Evolutionary conservation across 176 grass and related monocot species (phyloP).

Genomic region (Ampelocalamus luodianensis): DNA sequence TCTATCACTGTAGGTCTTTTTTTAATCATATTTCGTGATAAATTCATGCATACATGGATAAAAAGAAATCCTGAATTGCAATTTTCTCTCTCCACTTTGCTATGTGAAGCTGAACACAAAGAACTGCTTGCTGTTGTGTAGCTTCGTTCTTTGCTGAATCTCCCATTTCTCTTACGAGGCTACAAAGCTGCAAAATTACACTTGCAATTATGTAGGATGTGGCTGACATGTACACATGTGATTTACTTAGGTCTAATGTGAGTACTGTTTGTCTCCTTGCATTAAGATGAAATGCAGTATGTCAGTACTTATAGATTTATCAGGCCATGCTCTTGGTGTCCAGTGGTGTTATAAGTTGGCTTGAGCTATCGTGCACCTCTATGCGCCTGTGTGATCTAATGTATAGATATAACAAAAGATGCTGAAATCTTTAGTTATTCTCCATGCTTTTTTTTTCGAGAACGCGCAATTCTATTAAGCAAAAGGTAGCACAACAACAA

Average conservation of each 20-base stretch:
- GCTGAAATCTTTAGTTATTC: conserved; percentile 22
- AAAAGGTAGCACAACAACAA: too few species aligned
- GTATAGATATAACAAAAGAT: background rate
- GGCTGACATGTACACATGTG: background rate
- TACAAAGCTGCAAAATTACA: conserved; percentile 3
- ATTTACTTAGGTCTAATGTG: background rate
- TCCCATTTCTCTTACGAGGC: background rate
- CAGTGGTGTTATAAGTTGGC: background rate
- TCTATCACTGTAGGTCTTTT: conserved; percentile 5
- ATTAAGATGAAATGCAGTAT: conserved; percentile 1
- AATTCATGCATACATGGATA: conserved; percentile 34
- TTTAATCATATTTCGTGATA: background rate
- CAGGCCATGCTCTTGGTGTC: background rate
- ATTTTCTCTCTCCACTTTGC: background rate
- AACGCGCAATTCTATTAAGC: too few species aligned
- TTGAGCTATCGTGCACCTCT: background rate
- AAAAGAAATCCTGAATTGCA: background rate
- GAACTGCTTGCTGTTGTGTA: conserved; percentile 16
- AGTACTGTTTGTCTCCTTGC: conserved; percentile 4
- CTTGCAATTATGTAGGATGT: background rate
- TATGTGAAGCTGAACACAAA: background rate
- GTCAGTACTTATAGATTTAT: background rate
- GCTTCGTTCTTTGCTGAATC: conserved; percentile 1
- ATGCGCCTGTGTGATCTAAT: background rate
- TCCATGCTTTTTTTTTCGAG: conserved; percentile 5